Evolutionary conservation across 1,139 yeast species (phyloP), one percentile per base, ranked within the genome.

Genomic region (Lodderomyces theae): DNA sequence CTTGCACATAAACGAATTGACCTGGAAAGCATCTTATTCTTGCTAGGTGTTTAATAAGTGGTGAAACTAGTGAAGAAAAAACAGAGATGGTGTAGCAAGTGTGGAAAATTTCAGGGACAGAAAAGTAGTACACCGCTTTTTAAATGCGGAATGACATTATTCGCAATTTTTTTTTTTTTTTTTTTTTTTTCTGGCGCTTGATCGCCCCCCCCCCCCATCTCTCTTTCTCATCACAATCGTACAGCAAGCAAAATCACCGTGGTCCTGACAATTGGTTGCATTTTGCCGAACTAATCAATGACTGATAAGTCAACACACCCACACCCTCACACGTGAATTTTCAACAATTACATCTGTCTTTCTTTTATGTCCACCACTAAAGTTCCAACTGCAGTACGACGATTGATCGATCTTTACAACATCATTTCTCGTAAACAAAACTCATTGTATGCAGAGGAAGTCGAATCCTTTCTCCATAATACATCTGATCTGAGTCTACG

Each of bases 371-470:
- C 34, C 10, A 12, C 12, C 5, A 17, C 7, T 10, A 21, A 7
- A 31, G 21, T 32, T 21, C 42, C 42, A 16, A 12, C n/a, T 13
- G 13, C 33, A 5, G 16, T 40, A 35, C 39, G 38, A 32, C 39
- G 29, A 19, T 21, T 40, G 15, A 13, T 40, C 9, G 30, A 38
- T 8, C 33, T 42, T 12, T 42, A 21, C 21, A 10, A 21, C 18
- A 11, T n/a, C 5, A 2, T 35, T 5, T 35, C 43, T 7, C 33
- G 13, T 8, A 12, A 22, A 9, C 39, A 38, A 12, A 34, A 33
- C 11, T 10, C 37, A 8, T 4, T 22, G 6, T 40, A 31, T 29
- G 18, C 21, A 3, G 17, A 11, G 12, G 12, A 26, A 12, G 13
- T 36, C 7, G 30, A 29, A 12, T 17, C 29, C 4, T 33, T 35